Evolutionary conservation across 2,329 filamentous ascomycete genomes (phyloP), one percentile per base, ranked within the genome.

Genomic region (Byssochlamys sp.): DNA sequence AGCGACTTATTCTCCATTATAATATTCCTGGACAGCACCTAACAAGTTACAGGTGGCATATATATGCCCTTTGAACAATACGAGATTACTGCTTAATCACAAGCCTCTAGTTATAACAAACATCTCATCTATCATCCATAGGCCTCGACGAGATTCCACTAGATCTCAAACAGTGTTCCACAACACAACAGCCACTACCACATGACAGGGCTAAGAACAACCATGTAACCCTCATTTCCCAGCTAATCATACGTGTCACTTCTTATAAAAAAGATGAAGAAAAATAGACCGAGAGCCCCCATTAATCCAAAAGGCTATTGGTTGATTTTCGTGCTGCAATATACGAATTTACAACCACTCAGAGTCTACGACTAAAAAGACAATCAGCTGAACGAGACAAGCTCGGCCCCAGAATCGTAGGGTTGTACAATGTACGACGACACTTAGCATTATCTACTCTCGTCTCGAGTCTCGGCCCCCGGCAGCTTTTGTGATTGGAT

Each of bases 1-100:
- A 72, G 9, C 54, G 58, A 27, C 71, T 62, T 48, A 57, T 72
- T 54, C 62, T 76, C 27, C 63, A 76, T 59, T 68, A 68, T 4
- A 60, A 70, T n/a, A 67, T 78, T 24, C 57, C 58, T 45, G 63
- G 74, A 31, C 57, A 65, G 4, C 70, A 65, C 35, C 68, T 77
- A 0, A 58, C 69, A 19, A 19, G 19, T 19, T 19, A 19, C 19
- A 19, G 55, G 56, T 61, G 6, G 57, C 76, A 1, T 79, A 78
- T 60, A 19, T 19, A 19, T 19, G 6, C 12, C 31, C 6, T 11
- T 6, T 33, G 31, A 19, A 45, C 35, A 45, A n/a, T 19, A 45
- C 7, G n/a, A 19, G 35, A 7, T 19, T 45, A n/a, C 14, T 45
- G 4, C 33, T 14, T 19, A 4, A 45, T n/a, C 35, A n/a, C 14